phyloP scores from a whole-genome alignment of 1,139 yeast species.

The Yamadazyma dushanensis region DNA sequence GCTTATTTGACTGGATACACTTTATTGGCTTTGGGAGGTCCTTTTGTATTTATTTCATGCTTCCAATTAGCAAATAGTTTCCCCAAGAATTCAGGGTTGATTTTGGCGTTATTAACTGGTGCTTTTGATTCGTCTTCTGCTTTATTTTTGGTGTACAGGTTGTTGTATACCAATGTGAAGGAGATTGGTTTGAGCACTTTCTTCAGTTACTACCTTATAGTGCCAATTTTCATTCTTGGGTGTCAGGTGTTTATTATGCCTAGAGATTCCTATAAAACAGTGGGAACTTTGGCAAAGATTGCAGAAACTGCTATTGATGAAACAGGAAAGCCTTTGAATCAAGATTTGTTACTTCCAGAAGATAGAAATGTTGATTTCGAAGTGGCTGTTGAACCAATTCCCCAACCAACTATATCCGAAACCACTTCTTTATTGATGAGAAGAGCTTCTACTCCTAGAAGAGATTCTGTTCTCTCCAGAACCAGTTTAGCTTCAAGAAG shows the following conservation, averaged over 20 bases:
- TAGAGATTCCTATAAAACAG: slow-evolving; percentile 65
- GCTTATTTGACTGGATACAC: slow-evolving; percentile 43
- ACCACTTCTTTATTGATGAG: slow-evolving; percentile 43
- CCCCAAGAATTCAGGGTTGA: slow-evolving; percentile 43
- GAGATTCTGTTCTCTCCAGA: slow-evolving; percentile 39
- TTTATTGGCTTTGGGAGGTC: slow-evolving; percentile 46
- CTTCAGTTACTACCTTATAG: slow-evolving; percentile 63
- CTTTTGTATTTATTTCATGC: slow-evolving; percentile 47
- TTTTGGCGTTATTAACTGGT: slow-evolving; percentile 42
- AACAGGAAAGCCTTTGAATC: slow-evolving; percentile 49
- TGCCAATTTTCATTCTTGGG: slow-evolving; percentile 70
- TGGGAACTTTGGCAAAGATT: slow-evolving; percentile 64
- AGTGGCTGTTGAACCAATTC: slow-evolving; percentile 6
- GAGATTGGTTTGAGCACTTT: slow-evolving; percentile 47
- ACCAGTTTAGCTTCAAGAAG: slow-evolving; percentile 26
- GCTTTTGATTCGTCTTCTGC: slow-evolving; percentile 46
- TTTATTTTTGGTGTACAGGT: slow-evolving; percentile 57
- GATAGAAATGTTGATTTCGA: slow-evolving; percentile 26
- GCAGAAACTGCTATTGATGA: slow-evolving; percentile 73
- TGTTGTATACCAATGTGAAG: slow-evolving; percentile 51
- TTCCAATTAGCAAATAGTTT: slow-evolving; percentile 48
- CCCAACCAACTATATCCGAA: slow-evolving; percentile 43
- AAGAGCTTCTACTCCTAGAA: slow-evolving; percentile 33
- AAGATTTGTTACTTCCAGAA: slow-evolving; percentile 36
- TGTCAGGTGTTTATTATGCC: slow-evolving; percentile 86